phyloP scores from a whole-genome alignment of 2,329 filamentous ascomycete genomes.

The Xylaria arbuscula region DNA sequence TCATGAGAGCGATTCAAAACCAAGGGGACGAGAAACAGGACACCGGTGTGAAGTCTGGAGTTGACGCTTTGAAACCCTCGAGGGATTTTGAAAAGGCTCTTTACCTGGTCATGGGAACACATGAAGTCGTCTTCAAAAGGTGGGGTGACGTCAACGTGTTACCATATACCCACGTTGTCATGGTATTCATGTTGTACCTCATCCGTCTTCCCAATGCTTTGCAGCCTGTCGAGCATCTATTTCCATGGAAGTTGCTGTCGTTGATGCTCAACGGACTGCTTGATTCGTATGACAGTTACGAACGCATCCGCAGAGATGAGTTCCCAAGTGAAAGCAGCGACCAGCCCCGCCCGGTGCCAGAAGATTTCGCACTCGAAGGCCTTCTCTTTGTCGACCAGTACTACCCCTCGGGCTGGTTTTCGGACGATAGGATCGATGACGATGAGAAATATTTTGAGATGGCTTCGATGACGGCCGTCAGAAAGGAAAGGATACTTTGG shows the following conservation, averaged over 20 bases:
- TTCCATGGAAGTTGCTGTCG: not conserved
- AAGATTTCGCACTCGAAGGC: not conserved
- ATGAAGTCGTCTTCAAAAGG: not conserved
- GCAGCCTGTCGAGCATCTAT: not conserved
- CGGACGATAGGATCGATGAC: not conserved
- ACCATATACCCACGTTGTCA: not conserved
- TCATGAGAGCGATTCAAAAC: not conserved
- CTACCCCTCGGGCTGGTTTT: not conserved
- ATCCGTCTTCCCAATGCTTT: not conserved
- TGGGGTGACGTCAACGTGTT: not conserved
- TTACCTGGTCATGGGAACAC: not conserved
- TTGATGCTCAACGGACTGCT: not conserved
- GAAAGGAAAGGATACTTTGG: not conserved
- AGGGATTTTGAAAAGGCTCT: not conserved
- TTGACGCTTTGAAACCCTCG: not conserved
- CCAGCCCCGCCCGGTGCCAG: not conserved
- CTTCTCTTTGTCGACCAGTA: not conserved
- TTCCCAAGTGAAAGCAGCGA: not conserved
- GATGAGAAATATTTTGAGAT: conserved; percentile 1
- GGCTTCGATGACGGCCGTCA: not conserved
- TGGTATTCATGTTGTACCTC: not conserved
- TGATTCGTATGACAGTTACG: not conserved
- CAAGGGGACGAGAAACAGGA: not conserved
- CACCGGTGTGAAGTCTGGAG: not conserved
- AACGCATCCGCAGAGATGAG: not conserved